Percentiles rank a stretch among this genome's conserved stretches.
These are phyloP conservation scores for Chloranthus sessilifolius DNA, from an alignment of 164 flowering plant genomes.

Conservation along the genomic window DNA sequence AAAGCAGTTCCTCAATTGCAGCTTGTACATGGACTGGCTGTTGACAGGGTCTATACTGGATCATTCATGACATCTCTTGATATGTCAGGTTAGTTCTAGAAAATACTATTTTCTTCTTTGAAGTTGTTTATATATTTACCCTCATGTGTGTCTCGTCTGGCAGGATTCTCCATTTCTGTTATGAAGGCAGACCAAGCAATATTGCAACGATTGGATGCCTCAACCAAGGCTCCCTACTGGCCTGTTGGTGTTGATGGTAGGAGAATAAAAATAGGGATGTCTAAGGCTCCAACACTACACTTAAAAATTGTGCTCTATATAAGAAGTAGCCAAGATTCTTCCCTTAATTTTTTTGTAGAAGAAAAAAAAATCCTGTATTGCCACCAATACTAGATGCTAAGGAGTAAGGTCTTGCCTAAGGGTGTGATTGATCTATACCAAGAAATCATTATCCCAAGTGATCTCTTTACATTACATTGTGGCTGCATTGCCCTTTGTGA, in stretches of 20 bases:
- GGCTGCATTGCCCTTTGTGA: no score
- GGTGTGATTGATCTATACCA: no score
- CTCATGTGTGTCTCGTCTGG: constrained; percentile 5
- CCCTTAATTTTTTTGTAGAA: neutral
- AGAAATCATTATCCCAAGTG: no score
- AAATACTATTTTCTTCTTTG: neutral
- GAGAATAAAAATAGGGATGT: constrained; percentile 14
- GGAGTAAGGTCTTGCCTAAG: no score
- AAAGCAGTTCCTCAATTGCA: constrained; percentile 83
- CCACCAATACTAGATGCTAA: no score
- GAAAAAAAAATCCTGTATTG: no score
- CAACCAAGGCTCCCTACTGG: constrained; percentile 91
- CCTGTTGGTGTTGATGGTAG: constrained; percentile 87
- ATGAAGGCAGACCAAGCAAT: constrained; percentile 74
- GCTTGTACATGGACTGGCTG: constrained; percentile 93
- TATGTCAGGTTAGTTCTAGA: constrained; percentile 70
- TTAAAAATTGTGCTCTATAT: no score
- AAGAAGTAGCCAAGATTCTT: no score
- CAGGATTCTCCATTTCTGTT: constrained; percentile 87
- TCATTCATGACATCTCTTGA: constrained; percentile 97
- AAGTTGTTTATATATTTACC: neutral
- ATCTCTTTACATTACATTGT: no score
- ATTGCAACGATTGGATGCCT: constrained; percentile 78
- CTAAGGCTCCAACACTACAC: neutral
- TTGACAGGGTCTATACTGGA: constrained; percentile 91